Percentiles rank a stretch among this genome's conserved stretches.
These are phyloP conservation scores for Helicocarpus griseus DNA, from an alignment of 2,329 filamentous ascomycete species.

Conservation along the genomic window DNA sequence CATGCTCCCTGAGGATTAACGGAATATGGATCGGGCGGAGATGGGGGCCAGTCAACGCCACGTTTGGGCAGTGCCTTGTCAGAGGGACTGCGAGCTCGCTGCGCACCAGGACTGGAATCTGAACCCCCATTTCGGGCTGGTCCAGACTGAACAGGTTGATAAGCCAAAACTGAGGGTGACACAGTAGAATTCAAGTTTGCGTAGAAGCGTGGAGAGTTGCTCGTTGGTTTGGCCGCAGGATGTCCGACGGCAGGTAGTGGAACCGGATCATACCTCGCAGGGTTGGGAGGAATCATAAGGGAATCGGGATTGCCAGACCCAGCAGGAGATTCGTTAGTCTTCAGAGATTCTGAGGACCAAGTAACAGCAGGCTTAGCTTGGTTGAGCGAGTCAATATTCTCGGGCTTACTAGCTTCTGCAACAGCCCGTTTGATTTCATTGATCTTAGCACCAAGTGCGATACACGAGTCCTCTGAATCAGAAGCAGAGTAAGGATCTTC, in stretches of 20 bases:
- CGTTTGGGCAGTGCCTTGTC: constrained; percentile 23
- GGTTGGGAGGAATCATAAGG: too few species aligned
- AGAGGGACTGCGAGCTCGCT: constrained; percentile 26
- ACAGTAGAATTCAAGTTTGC: background rate
- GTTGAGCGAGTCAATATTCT: background rate
- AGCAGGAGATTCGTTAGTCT: too few species aligned
- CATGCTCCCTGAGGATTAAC: background rate
- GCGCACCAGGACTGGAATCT: background rate
- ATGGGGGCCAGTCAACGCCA: background rate
- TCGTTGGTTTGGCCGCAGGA: too few species aligned
- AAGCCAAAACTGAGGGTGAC: background rate
- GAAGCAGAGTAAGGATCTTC: background rate
- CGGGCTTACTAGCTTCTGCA: background rate
- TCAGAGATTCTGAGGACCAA: background rate
- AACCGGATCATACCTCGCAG: too few species aligned
- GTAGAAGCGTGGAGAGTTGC: background rate
- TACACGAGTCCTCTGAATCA: background rate
- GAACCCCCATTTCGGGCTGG: background rate
- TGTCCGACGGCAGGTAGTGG: too few species aligned
- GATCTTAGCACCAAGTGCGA: background rate
- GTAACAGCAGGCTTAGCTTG: background rate
- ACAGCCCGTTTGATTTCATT: too few species aligned
- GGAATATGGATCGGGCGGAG: background rate
- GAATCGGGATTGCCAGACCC: background rate
- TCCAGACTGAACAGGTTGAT: background rate